Base-by-base conservation (phyloP, 2,329 filamentous ascomycete species). In the Lecanicillium sp. region DNA sequence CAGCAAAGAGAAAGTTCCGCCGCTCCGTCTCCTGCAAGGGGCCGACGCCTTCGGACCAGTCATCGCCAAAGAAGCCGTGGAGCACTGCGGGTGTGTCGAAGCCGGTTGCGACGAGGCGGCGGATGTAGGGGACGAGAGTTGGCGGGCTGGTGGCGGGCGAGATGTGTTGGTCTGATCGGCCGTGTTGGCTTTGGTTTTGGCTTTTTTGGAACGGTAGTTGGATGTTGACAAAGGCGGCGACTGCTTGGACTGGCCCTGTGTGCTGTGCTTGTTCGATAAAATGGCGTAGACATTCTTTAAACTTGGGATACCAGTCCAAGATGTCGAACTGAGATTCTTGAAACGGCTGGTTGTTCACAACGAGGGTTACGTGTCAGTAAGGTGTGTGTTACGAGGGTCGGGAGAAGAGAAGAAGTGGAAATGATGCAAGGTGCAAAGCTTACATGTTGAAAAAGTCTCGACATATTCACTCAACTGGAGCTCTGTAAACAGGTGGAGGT, bases 21-120 rank as follows among this genome's bases (percentile, higher is more conserved):
- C 92, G 76, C 62, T 98, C 92, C 47, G 84, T 81, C 58, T 95
- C 86, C 55, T 94, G 85, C 43, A 95, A 68, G 9, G 80, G 78
- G 0, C 88, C 84, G 35, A 96, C 73, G 2, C 92, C 92, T 15
- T 74, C 68, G 25, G 68, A 62, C 85, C 89, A 98, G 55, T 94
- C 83, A 47, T 95, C 85, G n/a, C 92, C 92, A 51, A 96, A 98
- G 65, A 95, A 95, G 9, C 88, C 88, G 55, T 95, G 86, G 43
- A 98, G 67, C n/a, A 96, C 81, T 1, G 80, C 80, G 0, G 84
- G 80, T 29, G 80, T 80, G 58, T 96, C 92, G 65, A 94, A 92
- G 2, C 89, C 90, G 0, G 90, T 96, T 13, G 86, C 86, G 33
- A 96, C 80, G 3, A 96, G 73, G 13, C 92, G 85, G 25, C 90